Conservation (phyloP, 495 filamentous ascomycete genomes). For the Aspergillus carlsbadensis region DNA sequence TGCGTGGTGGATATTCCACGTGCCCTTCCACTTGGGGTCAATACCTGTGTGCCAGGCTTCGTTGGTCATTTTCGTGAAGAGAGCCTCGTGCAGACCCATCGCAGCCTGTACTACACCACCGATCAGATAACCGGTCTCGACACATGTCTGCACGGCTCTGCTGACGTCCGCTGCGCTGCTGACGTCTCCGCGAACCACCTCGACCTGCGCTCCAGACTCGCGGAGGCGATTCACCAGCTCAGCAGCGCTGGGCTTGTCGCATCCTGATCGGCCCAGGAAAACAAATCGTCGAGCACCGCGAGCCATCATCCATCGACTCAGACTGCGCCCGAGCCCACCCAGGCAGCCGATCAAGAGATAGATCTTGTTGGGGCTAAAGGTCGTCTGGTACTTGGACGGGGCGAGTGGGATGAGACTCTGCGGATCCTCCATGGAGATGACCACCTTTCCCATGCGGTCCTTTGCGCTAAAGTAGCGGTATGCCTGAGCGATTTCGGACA, state of each 20-base stretch:
- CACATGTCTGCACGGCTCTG: conserved; percentile 15
- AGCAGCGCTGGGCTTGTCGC: background rate
- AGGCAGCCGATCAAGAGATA: conserved; percentile 49
- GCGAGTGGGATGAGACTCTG: background rate
- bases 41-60: conserved; percentile 33
- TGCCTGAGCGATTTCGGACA: background rate
- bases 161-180: background rate
- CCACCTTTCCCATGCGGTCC: background rate
- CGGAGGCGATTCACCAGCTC: background rate
- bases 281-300: conserved; percentile 55
- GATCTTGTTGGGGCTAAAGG: conserved; percentile 15
- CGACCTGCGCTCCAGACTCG: conserved; percentile 33
- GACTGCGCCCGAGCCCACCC: conserved; percentile 59
- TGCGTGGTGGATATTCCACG: conserved; percentile 55
- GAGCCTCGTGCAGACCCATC: conserved; percentile 30
- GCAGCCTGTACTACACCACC: conserved; percentile 37
- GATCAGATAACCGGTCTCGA: conserved; percentile 16
- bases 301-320: conserved; percentile 56
- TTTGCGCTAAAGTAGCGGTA: background rate
- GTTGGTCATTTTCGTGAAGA: conserved; percentile 33
- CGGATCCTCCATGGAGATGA: background rate
- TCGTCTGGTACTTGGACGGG: background rate
- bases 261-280: background rate
- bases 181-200: conserved; percentile 25
- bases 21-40: conserved; percentile 43